Conservation (phyloP, 2,329 filamentous ascomycete species). For the Cylindrodendrum hubeiense region DNA sequence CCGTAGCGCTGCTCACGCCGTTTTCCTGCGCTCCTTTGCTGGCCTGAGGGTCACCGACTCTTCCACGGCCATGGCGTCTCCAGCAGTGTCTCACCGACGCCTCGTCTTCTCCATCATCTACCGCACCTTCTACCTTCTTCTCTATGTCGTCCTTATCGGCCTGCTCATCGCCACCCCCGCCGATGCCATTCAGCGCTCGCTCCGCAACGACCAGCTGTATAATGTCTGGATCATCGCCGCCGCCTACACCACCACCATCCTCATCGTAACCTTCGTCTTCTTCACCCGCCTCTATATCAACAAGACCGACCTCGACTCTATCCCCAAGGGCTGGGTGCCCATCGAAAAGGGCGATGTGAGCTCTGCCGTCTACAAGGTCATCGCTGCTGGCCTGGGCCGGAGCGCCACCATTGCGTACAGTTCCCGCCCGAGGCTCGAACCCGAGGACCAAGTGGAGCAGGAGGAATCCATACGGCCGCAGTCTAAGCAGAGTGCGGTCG, state of each 20-base stretch:
- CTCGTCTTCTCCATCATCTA: constrained; percentile 85
- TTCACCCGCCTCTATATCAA: constrained; percentile 88
- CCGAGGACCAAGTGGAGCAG: constrained; percentile 28
- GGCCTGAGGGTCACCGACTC: background rate
- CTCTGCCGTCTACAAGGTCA: constrained; percentile 79
- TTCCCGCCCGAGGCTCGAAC: constrained; percentile 48
- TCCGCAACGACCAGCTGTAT: constrained; percentile 73
- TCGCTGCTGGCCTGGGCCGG: constrained; percentile 77
- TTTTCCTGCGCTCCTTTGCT: background rate
- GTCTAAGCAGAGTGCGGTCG: constrained; percentile 46
- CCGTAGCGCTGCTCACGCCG: constrained; percentile 5
- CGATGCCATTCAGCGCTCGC: constrained; percentile 84
- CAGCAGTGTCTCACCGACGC: constrained; percentile 57
- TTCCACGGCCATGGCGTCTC: constrained; percentile 39
- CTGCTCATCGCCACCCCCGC: constrained; percentile 84
- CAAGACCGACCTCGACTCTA: constrained; percentile 80
- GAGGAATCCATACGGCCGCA: constrained; percentile 34
- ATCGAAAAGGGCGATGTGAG: constrained; percentile 87
- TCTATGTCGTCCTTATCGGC: constrained; percentile 79
- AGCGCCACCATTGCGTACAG: constrained; percentile 88
- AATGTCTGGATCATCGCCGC: constrained; percentile 87
- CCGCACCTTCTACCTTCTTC: constrained; percentile 79
- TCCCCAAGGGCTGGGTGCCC: constrained; percentile 89
- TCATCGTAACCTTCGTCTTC: constrained; percentile 82
- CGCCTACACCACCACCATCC: constrained; percentile 78